phyloP scores from a whole-genome alignment of 1,284 basidiomycete genomes.

The Apiotrichum akiyoshidainum region DNA sequence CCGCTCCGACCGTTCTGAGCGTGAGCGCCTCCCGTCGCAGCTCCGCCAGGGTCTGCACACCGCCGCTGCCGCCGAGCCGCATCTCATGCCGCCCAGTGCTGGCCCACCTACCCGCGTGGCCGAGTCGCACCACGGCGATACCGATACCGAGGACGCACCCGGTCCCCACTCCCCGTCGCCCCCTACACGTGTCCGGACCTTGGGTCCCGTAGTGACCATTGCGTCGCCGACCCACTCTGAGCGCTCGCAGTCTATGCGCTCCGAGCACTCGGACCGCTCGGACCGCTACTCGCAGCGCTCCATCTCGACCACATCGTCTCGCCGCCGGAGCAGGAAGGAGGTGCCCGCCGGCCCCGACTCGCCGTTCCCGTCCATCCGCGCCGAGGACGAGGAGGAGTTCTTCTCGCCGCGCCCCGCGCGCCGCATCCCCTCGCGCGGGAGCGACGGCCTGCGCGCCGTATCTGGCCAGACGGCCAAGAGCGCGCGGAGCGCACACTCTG shows the following conservation, averaged over 20 bases:
- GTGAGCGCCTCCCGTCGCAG: constrained; percentile 26
- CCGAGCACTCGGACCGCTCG: not conserved
- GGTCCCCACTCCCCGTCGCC: not conserved
- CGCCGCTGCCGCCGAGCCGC: constrained; percentile 23
- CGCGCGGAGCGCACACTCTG: too few relatives aligned
- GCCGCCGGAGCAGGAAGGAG: constrained; percentile 4
- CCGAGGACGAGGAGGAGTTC: constrained; percentile 71
- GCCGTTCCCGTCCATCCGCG: constrained; percentile 76
- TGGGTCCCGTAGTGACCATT: not conserved
- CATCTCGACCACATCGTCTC: constrained; percentile 1
- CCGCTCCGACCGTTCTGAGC: not conserved
- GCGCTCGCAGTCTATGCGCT: not conserved
- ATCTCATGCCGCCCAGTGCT: constrained; percentile 27
- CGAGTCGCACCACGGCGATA: not conserved
- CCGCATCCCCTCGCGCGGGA: too few relatives aligned
- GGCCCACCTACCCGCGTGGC: constrained; percentile 9
- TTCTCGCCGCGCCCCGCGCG: constrained; percentile 58
- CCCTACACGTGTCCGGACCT: not conserved
- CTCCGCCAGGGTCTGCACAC: constrained; percentile 41
- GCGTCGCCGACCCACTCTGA: not conserved
- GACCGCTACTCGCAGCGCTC: constrained; percentile 3
- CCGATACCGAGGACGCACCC: not conserved
- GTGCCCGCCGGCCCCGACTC: constrained; percentile 49
- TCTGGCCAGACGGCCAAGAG: too few relatives aligned
- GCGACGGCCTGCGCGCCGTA: too few relatives aligned